Evolutionary conservation across 192 early-diverging fungal genomes (phyloP), one percentile per base, ranked within the genome.

Genomic region (Gaertneriomyces semiglobifer): DNA sequence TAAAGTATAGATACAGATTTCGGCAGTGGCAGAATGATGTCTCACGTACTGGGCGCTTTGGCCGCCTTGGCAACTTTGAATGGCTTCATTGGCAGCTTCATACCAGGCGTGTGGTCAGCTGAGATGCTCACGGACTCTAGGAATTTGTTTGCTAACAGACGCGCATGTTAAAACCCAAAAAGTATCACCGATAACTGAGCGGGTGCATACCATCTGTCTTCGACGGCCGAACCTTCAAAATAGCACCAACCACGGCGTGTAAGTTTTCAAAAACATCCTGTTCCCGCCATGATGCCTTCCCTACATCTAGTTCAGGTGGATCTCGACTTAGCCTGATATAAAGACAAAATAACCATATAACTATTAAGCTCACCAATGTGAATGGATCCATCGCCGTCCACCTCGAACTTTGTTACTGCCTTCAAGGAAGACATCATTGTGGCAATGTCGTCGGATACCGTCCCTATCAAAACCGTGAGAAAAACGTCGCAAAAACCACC

Each of bases 391-490:
- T 82, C 73, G 61, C 85, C 88, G 63, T 94, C 91, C 5, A 81
- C 88, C 33, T 85, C 84, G 54, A 93, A 90, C 56, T 93, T 92
- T 56, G 84, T 84, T 14, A 88, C 76, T 40, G 86, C 86, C 57
- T 84, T 83, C 39, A 92, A 74, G 44, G 74, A 81, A 47, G 57
- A 74, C 25, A 96, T 87, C 19, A 84, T 80, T 6, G 73, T 78
- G 0, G 79, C 66, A 43, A 96, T 82, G 65, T 91, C 90, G 55
- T 87, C 84, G 0, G 90, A 90, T 4, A 93, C 92, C 18, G 92
- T 94, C 1, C 71, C 75, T 68, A 39, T 10, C 33, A 55, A 18
- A 51, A 41, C 7, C 9, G 53, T 7, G 39, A 57, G 12, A 6
- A 12, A 33, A 4, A 3, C 16, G 14, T 16, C 16, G 55, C 16